Evolutionary conservation across 2,329 filamentous ascomycete genomes (phyloP).

Genomic region (Diaporthe nobilis): DNA sequence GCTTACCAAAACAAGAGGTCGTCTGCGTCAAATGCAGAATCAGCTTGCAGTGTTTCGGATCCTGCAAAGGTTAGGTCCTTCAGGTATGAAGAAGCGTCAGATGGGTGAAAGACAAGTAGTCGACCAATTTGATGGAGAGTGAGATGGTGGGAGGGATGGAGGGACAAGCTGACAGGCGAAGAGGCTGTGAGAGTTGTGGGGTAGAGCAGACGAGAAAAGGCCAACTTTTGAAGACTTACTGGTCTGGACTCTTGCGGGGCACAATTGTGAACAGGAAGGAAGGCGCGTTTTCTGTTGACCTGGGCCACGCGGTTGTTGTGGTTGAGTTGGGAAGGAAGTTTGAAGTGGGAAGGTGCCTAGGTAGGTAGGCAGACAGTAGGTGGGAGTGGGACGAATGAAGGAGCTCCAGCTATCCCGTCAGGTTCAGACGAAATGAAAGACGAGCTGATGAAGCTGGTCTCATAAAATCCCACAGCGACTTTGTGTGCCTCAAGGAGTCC

Average conservation of each 20-base stretch:
- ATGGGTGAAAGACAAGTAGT: background rate
- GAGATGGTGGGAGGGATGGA: background rate
- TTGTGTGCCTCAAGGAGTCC: background rate
- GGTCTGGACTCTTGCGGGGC: background rate
- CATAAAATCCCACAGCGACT: background rate
- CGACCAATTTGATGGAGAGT: background rate
- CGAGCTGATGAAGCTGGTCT: background rate
- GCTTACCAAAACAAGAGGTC: background rate
- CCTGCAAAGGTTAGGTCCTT: conserved; percentile 2
- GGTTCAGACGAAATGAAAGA: background rate
- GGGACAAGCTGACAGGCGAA: background rate
- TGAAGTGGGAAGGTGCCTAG: background rate
- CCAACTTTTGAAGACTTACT: background rate
- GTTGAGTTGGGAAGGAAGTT: background rate
- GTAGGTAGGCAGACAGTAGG: background rate
- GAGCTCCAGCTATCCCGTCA: background rate
- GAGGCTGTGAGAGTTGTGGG: background rate
- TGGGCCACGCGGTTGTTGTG: background rate
- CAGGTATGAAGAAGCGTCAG: background rate
- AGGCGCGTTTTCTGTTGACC: background rate
- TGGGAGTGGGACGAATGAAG: background rate
- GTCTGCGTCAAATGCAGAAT: background rate
- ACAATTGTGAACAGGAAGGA: background rate
- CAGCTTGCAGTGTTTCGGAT: background rate
- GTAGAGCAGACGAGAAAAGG: background rate